Conservation (phyloP, 768 basidiomycete species). For the Mycena venus region DNA sequence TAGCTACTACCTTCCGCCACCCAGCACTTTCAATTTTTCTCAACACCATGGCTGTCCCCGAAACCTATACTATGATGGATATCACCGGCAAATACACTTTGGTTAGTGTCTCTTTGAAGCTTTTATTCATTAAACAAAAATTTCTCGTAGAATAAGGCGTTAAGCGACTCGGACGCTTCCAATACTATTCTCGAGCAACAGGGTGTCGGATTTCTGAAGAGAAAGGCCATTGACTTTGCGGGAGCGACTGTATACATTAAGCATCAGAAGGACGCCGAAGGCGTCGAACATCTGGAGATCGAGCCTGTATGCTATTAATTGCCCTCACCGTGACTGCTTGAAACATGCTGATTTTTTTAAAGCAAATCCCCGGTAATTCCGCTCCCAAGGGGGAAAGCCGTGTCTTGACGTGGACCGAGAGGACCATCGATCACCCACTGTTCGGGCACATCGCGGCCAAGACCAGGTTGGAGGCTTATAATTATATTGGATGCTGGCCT, state of each 20-base stretch:
- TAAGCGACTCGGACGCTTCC: slow-evolving; percentile 51
- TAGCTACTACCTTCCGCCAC: no score
- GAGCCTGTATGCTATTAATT: slow-evolving; percentile 34
- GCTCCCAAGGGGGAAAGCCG: slow-evolving; percentile 48
- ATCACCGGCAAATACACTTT: slow-evolving; percentile 13
- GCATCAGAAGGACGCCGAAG: slow-evolving; percentile 56
- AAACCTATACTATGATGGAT: neutral
- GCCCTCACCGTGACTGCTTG: neutral
- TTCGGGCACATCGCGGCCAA: slow-evolving; percentile 53
- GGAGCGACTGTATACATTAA: slow-evolving; percentile 55
- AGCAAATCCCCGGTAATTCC: neutral
- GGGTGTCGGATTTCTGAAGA: slow-evolving; percentile 62
- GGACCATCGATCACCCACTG: slow-evolving; percentile 49
- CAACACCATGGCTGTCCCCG: slow-evolving; percentile 1
- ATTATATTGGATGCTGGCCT: no score
- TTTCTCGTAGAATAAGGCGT: slow-evolving; percentile 55
- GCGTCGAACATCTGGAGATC: slow-evolving; percentile 55
- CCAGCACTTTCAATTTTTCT: neutral
- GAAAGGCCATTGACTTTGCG: slow-evolving; percentile 54
- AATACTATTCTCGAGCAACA: slow-evolving; percentile 63
- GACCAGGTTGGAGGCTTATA: neutral
- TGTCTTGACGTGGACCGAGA: slow-evolving; percentile 53
- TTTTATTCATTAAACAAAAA: neutral
- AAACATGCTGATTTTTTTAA: neutral
- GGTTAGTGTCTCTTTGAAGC: neutral